Conservation (phyloP, 306 rosid species). For the Prunus salicina region DNA sequence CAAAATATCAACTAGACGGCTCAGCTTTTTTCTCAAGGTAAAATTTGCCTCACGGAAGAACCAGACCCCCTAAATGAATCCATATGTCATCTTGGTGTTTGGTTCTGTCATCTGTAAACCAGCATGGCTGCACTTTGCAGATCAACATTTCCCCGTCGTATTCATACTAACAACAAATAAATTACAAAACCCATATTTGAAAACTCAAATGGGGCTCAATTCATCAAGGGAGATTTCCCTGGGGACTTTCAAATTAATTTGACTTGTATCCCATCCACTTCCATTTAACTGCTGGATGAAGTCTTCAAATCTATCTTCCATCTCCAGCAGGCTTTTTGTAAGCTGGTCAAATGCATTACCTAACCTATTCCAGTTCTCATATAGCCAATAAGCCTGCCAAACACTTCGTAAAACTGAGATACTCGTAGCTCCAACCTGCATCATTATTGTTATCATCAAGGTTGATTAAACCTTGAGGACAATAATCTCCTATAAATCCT, state of each 20-base stretch:
- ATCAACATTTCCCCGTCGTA: neutral
- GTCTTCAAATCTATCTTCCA: slow-evolving; percentile 71
- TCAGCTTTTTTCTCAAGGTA: neutral
- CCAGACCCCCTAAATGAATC: neutral
- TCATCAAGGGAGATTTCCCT: slow-evolving; percentile 55
- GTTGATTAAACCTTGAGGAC: neutral
- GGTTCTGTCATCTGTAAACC: neutral
- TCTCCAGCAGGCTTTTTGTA: slow-evolving; percentile 51
- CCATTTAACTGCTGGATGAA: slow-evolving; percentile 55
- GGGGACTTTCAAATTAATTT: slow-evolving; percentile 69
- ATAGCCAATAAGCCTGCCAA: slow-evolving; percentile 86
- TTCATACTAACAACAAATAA: too few relatives aligned
- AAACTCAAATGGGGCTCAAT: slow-evolving; percentile 27
- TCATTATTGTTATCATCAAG: neutral
- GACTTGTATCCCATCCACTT: slow-evolving; percentile 69
- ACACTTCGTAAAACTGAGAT: slow-evolving; percentile 69
- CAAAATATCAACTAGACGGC: neutral
- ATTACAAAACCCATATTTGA: slow-evolving; percentile 6
- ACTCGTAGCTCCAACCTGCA: slow-evolving; percentile 84
- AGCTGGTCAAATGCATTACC: slow-evolving; percentile 45
- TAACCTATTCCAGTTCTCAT: slow-evolving; percentile 54
- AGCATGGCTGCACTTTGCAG: neutral
- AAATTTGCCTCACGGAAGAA: neutral
- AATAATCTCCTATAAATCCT: neutral
- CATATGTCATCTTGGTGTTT: neutral